Evolutionary conservation across 2,329 filamentous ascomycete species (phyloP), one percentile per base, ranked within the genome.

Genomic region (Cadophora malorum): DNA sequence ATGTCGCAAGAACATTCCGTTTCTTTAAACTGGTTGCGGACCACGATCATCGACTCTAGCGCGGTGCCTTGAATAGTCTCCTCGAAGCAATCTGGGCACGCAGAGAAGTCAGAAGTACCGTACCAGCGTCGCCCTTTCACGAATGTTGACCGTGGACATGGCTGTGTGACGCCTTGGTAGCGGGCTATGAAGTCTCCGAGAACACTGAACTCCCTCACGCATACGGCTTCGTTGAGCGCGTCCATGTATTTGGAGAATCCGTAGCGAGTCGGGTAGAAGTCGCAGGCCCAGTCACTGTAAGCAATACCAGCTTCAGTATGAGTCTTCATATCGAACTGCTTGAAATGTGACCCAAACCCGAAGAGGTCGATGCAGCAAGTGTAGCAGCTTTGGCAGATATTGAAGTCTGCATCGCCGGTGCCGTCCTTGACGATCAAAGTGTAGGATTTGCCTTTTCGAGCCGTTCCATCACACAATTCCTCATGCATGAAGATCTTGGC

Each of bases 311-410:
- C 28, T 16, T 28, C 31, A 28, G 16, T 21, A 6, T 23, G n/a
- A 28, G 4, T 52, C 10, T 52, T 52, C 14, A 16, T 45, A 19
- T 53, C 23, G 23, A 53, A 12, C 50, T 28, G 23, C 28, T 58
- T 38, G 53, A 35, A 58, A 8, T 58, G n/a, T 10, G 19, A 3
- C 2, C 31, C 31, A 10, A 58, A 38, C 2, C 53, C 53, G n/a
- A 58, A n/a, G 28, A 23, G 5, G 2, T 58, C 31, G 53, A 58
- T 58, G 31, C 21, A 38, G 16, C 28, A 58, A 4, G 19, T 38
- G 4, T 35, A 58, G 31, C 53, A 58, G 53, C 53, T 58, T 28
- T 10, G 53, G 31, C 55, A 59, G 7, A 38, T 31, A 3, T 59
- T 41, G 55, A 59, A 59, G 55, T 59, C 55, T 3, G 41, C n/a